Conservation (phyloP, 768 basidiomycete genomes). For the Trametes meyenii region DNA sequence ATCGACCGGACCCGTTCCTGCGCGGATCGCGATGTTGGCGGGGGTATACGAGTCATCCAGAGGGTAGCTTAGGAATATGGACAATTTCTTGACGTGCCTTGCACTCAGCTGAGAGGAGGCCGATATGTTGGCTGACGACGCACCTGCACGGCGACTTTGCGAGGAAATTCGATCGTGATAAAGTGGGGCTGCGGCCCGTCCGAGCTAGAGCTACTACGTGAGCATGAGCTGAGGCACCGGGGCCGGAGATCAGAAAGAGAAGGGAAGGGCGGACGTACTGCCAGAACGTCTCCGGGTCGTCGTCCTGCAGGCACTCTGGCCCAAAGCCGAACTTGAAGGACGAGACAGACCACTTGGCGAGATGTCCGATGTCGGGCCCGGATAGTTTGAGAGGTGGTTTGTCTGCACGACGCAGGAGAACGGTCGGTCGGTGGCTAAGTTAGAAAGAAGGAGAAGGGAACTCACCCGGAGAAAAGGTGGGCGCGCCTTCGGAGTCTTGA, state of each 20-base stretch:
- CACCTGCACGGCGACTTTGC: slow-evolving; percentile 88
- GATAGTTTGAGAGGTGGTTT: slow-evolving; percentile 55
- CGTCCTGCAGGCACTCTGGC: slow-evolving; percentile 86
- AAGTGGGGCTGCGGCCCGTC: slow-evolving; percentile 98
- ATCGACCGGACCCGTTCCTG: slow-evolving; percentile 89
- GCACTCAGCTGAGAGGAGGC: neutral
- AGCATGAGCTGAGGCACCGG: neutral
- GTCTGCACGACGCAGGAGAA: slow-evolving; percentile 20
- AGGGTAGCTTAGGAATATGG: slow-evolving; percentile 76
- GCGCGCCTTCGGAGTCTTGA: slow-evolving; percentile 33
- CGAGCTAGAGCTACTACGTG: slow-evolving; percentile 49
- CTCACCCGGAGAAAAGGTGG: slow-evolving; percentile 44
- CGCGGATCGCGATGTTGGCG: slow-evolving; percentile 84
- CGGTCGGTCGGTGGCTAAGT: neutral
- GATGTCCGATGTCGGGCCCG: slow-evolving; percentile 84
- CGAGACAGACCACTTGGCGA: slow-evolving; percentile 95
- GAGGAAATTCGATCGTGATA: slow-evolving; percentile 91
- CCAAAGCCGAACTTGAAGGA: slow-evolving; percentile 97
- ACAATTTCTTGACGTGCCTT: slow-evolving; percentile 68
- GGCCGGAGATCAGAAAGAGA: neutral
- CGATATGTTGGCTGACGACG: neutral
- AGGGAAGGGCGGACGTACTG: slow-evolving; percentile 65
- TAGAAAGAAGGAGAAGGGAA: neutral
- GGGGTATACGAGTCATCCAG: slow-evolving; percentile 98
- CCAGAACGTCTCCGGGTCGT: slow-evolving; percentile 94